phyloP scores from a whole-genome alignment of 768 basidiomycete species.

The Candolleomyces aberdarensis region DNA sequence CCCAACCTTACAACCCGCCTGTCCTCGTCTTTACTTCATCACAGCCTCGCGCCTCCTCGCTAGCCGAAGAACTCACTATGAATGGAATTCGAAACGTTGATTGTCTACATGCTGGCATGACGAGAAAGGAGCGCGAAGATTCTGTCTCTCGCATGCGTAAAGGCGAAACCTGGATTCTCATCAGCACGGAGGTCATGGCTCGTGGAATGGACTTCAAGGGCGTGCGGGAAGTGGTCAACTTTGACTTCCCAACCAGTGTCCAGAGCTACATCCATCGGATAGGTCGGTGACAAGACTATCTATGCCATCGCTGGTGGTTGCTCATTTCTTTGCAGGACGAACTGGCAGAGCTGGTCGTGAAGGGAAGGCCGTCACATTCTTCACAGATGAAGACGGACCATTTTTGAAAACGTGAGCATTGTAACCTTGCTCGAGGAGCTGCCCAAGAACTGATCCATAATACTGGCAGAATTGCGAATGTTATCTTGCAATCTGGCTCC shows the following conservation, averaged over 20 bases:
- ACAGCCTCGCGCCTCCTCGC: slow-evolving; percentile 78
- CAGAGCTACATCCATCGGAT: slow-evolving; percentile 97
- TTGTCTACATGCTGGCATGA: slow-evolving; percentile 88
- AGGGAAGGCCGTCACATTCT: slow-evolving; percentile 94
- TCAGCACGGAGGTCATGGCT: slow-evolving; percentile 97
- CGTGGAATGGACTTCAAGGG: slow-evolving; percentile 98
- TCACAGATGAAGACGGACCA: slow-evolving; percentile 90
- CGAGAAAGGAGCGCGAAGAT: slow-evolving; percentile 83
- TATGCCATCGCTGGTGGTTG: background rate
- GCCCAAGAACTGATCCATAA: background rate
- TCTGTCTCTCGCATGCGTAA: slow-evolving; percentile 79
- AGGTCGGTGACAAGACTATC: slow-evolving; percentile 40
- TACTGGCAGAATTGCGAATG: slow-evolving; percentile 79
- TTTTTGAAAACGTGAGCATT: slow-evolving; percentile 78
- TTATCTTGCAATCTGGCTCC: slow-evolving; percentile 91
- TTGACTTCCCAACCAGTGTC: slow-evolving; percentile 93
- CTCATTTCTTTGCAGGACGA: slow-evolving; percentile 52
- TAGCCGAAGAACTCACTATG: slow-evolving; percentile 78
- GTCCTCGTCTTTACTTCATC: slow-evolving; percentile 88
- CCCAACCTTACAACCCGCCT: slow-evolving; percentile 85
- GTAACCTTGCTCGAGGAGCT: slow-evolving; percentile 5
- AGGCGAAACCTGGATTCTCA: slow-evolving; percentile 92
- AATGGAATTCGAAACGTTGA: slow-evolving; percentile 81
- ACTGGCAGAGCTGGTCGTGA: slow-evolving; percentile 92
- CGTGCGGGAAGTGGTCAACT: slow-evolving; percentile 91